Percentiles rank a stretch among this genome's conserved stretches.
These are phyloP conservation scores for Tetrastigma voinierianum DNA, from an alignment of 164 flowering plant genomes.

Conservation along the genomic window DNA sequence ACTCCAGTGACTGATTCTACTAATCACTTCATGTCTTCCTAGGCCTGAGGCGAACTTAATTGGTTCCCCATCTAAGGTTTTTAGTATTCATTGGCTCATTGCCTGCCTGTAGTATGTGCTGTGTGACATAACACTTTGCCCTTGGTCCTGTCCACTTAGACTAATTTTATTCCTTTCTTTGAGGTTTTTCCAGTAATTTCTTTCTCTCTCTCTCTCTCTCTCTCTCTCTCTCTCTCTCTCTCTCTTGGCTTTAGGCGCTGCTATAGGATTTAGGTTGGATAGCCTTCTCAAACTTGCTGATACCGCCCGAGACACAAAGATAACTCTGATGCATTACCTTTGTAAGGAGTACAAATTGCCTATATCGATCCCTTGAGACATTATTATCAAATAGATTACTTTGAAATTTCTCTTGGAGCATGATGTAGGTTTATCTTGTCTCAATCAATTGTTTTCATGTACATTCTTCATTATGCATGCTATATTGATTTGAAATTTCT, in stretches of 20 bases:
- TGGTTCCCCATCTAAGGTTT: too few species aligned
- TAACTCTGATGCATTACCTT: slow-evolving; percentile 78
- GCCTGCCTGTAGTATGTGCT: too few species aligned
- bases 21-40: too few species aligned
- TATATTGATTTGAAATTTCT: too few species aligned
- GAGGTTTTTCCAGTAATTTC: not conserved
- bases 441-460: not conserved
- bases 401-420: not conserved
- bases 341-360: slow-evolving; percentile 55
- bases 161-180: not conserved
- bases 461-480: too few species aligned
- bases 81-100: too few species aligned
- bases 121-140: not conserved
- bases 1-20: too few species aligned
- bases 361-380: not conserved
- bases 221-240: not conserved
- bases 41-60: too few species aligned
- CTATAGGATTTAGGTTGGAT: slow-evolving; percentile 68
- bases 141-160: not conserved
- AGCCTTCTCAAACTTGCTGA: slow-evolving; percentile 70
- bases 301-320: slow-evolving; percentile 57
- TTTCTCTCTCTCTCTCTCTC: too few species aligned
- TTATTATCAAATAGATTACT: too few species aligned
- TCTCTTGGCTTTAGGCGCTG: slow-evolving; percentile 41
- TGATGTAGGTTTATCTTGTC: not conserved